Evolutionary conservation across 768 basidiomycete genomes (phyloP).

Genomic region (Pleurotus tuoliensis): DNA sequence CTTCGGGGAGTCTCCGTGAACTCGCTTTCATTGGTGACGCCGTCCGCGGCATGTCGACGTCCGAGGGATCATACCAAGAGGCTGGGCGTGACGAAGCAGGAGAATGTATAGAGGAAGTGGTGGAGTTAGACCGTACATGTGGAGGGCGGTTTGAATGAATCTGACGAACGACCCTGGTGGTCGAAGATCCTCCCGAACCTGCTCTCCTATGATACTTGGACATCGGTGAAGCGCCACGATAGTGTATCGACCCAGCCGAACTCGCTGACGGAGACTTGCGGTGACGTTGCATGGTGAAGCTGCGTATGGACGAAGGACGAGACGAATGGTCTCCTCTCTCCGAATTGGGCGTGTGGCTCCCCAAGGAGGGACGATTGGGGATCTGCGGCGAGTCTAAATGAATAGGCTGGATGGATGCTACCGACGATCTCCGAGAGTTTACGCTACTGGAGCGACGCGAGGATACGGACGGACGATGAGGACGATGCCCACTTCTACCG

Average conservation of each 20-base stretch:
- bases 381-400: constrained; percentile 60
- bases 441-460: constrained; percentile 90
- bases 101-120: constrained; percentile 75
- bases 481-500: constrained; percentile 38
- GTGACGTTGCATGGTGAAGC: constrained; percentile 65
- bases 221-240: constrained; percentile 74
- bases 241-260: constrained; percentile 65
- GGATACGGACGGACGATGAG: constrained; percentile 68
- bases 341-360: constrained; percentile 83
- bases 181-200: constrained; percentile 79
- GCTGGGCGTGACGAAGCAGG: constrained; percentile 72
- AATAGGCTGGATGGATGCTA: constrained; percentile 44
- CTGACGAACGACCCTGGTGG: constrained; percentile 76
- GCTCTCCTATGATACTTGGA: constrained; percentile 75
- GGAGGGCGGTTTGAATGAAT: constrained; percentile 41
- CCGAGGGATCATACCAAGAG: constrained; percentile 74
- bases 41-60: constrained; percentile 60
- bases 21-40: constrained; percentile 56
- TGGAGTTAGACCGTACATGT: constrained; percentile 73
- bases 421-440: constrained; percentile 74
- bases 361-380: constrained; percentile 67
- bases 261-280: constrained; percentile 74
- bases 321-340: constrained; percentile 78
- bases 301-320: constrained; percentile 83
- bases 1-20: constrained; percentile 8